Base-by-base conservation (phyloP, 441 rosid species). In the Syzygium malaccense region DNA sequence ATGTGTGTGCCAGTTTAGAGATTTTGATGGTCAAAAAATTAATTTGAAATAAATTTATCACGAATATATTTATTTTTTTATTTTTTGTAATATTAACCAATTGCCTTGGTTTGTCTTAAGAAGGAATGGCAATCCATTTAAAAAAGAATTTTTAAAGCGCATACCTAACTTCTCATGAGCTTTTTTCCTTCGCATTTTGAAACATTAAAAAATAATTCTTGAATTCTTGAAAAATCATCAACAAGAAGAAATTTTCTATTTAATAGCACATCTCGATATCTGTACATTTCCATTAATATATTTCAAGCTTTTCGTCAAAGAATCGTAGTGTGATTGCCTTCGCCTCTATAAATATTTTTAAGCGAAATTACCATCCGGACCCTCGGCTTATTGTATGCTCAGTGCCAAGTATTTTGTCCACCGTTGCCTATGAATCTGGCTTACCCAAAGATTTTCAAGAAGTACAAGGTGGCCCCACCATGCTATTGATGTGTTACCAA, bases 11-110 rank as follows among this genome's bases (percentile, higher is more conserved):
- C 45, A 41, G 7, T 41, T 45, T 45, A 1, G 9, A 45, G 48
- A 7, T 45, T 45, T 45, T 45, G 48, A 7, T 45, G 9, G 2
- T 7, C 8, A 45, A 45, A 45, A 45, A 45, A 45, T 45, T 45
- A 45, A 45, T 45, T 45, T 5, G 9, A 45, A 45, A 45, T 45
- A 45, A 45, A 45, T 45, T 45, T 45, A 45, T 45, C 48, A 7
- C 1, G 2, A 7, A 45, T 45, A 45, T 45, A 45, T 45, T 1
- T 1, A 5, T 45, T 7, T 7, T 7, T 45, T 1, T 1, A 7
- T 45, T 45, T 45, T 45, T 45, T 2, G 8, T 45, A 2, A 7
- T 7, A 7, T 45, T 45, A 45, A 7, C 48, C 48, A 7, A 45
- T 60, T 3, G 18, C 66, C 3, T 75, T 37, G 23, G 51, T 45